phyloP scores from a whole-genome alignment of 2,329 filamentous ascomycete genomes.

The Colletotrichum falcatum region DNA sequence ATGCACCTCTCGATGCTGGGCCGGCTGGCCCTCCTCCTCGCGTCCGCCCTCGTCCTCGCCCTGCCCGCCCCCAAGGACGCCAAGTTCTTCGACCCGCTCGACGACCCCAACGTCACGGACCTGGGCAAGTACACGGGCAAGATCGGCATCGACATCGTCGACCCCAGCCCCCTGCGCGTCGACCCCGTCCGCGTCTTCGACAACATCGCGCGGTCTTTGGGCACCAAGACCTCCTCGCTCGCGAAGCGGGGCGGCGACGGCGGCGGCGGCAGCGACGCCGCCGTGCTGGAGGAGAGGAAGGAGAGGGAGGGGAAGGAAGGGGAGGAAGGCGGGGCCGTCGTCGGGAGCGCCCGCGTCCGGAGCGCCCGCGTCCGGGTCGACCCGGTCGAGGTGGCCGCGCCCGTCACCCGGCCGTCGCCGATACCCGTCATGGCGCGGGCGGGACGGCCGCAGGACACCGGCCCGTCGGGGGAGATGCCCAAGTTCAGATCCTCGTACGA shows the following conservation, averaged over 20 bases:
- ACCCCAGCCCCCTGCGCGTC: conserved; percentile 29
- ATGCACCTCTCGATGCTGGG: neutral
- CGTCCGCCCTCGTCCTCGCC: neutral
- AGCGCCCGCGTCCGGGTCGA: conserved; percentile 20
- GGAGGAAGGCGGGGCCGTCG: neutral
- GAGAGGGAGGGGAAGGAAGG: neutral
- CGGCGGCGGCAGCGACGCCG: neutral
- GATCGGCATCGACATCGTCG: conserved; percentile 35
- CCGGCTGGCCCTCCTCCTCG: neutral
- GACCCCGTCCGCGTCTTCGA: conserved; percentile 24
- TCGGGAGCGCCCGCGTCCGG: neutral
- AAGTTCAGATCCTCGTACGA: conserved; percentile 15
- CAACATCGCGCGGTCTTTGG: neutral
- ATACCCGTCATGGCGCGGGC: neutral
- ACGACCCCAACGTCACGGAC: neutral
- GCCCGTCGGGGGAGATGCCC: neutral
- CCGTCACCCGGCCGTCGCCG: conserved; percentile 4
- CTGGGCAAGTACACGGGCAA: conserved; percentile 12
- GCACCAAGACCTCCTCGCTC: neutral
- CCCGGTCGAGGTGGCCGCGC: conserved; percentile 13
- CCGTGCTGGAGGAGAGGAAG: neutral
- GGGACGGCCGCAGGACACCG: no score
- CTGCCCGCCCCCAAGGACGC: conserved; percentile 26
- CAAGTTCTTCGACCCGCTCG: neutral
- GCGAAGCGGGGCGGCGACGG: neutral